phyloP scores from a whole-genome alignment of 2,329 filamentous ascomycete species.

The Colletotrichum destructivum region DNA sequence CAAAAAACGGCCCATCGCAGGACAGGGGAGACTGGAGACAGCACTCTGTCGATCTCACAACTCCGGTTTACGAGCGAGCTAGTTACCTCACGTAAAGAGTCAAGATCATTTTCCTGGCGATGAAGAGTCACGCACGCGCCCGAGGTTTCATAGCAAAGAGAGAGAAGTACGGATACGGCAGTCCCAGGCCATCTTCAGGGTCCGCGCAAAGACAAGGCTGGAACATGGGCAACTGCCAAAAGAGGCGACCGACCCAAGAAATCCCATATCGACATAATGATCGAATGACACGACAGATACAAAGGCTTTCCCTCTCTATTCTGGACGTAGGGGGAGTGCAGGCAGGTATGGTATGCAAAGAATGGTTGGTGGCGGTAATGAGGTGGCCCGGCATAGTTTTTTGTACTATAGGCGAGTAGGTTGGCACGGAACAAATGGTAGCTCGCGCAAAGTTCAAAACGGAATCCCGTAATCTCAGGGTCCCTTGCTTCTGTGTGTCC shows the following conservation, averaged over 20 bases:
- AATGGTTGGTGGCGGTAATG: not conserved
- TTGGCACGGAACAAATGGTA: not conserved
- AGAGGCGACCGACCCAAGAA: not conserved
- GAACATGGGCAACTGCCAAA: constrained; percentile 31
- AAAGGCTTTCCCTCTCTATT: constrained; percentile 7
- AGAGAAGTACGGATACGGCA: not conserved
- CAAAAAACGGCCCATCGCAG: not conserved
- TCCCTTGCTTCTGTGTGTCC: constrained; percentile 22
- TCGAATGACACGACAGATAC: constrained; percentile 13
- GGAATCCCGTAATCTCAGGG: constrained; percentile 20
- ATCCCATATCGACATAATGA: constrained; percentile 21
- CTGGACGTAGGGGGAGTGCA: constrained; percentile 14
- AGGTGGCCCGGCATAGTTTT: not conserved
- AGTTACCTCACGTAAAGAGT: not conserved
- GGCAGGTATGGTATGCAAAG: constrained; percentile 7
- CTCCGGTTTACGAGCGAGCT: constrained; percentile 7
- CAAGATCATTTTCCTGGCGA: not conserved
- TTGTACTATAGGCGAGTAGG: too few relatives aligned
- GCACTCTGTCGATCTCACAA: constrained; percentile 16
- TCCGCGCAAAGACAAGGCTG: constrained; percentile 18
- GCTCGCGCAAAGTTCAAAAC: constrained; percentile 15
- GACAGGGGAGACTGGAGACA: not conserved
- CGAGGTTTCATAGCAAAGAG: not conserved
- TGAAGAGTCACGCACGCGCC: constrained; percentile 4
- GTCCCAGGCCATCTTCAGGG: constrained; percentile 7